phyloP scores from a whole-genome alignment of 768 basidiomycete species.

The Trichaptum fuscoviolaceum region DNA sequence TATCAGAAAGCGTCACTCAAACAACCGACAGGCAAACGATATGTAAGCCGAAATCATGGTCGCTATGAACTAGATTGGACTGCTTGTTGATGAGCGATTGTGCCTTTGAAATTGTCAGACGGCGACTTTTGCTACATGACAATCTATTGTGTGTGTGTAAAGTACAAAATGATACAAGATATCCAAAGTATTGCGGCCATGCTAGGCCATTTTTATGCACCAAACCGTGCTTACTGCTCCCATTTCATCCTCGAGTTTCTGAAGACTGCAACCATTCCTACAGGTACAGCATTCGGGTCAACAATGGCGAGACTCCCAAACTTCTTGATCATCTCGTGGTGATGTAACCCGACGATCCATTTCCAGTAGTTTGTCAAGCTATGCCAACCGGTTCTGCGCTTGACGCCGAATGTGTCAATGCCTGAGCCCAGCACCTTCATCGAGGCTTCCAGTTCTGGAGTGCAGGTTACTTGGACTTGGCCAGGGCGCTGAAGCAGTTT shows the following conservation, averaged over 20 bases:
- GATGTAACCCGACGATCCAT: conserved; percentile 35
- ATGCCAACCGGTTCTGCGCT: background rate
- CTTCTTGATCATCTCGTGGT: conserved; percentile 32
- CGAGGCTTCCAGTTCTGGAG: background rate
- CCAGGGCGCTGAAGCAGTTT: conserved; percentile 19
- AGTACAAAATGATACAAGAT: too few species aligned
- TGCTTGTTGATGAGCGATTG: too few species aligned
- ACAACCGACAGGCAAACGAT: too few species aligned
- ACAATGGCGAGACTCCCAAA: conserved; percentile 37
- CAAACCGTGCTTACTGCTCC: conserved; percentile 21
- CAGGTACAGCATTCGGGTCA: conserved; percentile 34
- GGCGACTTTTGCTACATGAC: too few species aligned
- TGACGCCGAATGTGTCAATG: background rate
- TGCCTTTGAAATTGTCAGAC: too few species aligned
- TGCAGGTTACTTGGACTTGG: background rate
- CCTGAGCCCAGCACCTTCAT: conserved; percentile 8
- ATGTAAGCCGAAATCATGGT: too few species aligned
- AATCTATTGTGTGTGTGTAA: too few species aligned
- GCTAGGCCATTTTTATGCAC: background rate
- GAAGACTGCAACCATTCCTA: conserved; percentile 37
- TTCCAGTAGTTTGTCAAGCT: conserved; percentile 25
- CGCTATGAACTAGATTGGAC: too few species aligned
- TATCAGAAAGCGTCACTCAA: too few species aligned
- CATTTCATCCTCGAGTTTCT: conserved; percentile 28
- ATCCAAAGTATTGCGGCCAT: too few species aligned